Conservation (phyloP, 768 basidiomycete genomes). For the Naematelia aurantialba region DNA sequence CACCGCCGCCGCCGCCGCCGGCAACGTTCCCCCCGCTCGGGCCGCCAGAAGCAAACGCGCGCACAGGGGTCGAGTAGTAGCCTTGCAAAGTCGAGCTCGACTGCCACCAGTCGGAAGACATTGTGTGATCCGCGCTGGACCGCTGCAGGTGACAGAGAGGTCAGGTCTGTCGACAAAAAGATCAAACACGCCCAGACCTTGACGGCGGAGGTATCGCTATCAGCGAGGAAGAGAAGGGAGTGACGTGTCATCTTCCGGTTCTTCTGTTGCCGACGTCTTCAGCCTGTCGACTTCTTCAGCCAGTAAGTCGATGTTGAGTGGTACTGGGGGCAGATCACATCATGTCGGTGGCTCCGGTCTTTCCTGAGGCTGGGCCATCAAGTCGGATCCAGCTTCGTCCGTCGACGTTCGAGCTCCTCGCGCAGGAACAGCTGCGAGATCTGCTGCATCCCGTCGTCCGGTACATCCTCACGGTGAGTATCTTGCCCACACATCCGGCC, state of each 20-base stretch:
- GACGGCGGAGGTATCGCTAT: background rate
- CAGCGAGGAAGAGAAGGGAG: background rate
- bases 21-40: too few relatives aligned
- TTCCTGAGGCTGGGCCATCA: constrained; percentile 7
- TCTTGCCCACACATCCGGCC: too few relatives aligned
- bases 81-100: too few relatives aligned
- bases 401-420: constrained; percentile 78
- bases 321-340: too few relatives aligned
- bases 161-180: background rate
- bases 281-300: too few relatives aligned
- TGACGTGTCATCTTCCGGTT: background rate
- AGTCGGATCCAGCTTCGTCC: constrained; percentile 26
- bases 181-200: background rate
- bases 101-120: constrained; percentile 34
- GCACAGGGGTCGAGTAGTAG: background rate
- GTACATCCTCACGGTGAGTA: constrained; percentile 80
- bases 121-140: background rate
- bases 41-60: background rate
- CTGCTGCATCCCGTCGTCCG: constrained; percentile 90
- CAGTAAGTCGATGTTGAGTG: too few relatives aligned
- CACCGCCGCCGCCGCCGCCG: too few relatives aligned
- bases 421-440: constrained; percentile 87
- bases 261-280: background rate
- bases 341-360: constrained; percentile 12
- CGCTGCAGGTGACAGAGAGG: background rate